These are phyloP conservation scores for Cystobasidium ongulense DNA, from an alignment of 768 basidiomycete species.

Conservation along the genomic window DNA sequence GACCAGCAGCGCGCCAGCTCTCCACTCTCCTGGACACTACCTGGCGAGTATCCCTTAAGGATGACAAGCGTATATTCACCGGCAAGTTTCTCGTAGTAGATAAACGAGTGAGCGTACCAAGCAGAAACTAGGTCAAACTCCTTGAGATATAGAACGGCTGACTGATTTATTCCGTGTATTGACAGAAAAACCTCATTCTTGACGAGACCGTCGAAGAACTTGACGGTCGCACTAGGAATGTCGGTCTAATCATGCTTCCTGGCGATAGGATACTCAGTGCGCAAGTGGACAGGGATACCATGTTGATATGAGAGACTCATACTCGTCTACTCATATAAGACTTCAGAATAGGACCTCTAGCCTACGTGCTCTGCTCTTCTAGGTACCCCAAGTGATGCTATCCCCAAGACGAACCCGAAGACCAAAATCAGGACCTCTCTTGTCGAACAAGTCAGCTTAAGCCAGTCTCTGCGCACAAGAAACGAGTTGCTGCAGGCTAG, in stretches of 20 bases:
- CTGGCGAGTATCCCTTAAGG: conserved; percentile 9
- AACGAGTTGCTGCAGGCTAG: no score
- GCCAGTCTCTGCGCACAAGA: no score
- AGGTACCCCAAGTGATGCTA: no score
- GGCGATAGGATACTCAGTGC: background rate
- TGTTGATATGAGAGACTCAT: background rate
- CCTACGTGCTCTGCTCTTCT: no score
- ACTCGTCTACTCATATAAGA: background rate
- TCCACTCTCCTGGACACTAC: conserved; percentile 16
- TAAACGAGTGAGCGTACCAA: conserved; percentile 1
- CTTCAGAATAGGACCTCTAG: no score
- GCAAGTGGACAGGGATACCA: conserved; percentile 14
- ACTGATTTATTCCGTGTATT: background rate
- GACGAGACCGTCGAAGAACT: conserved; percentile 11
- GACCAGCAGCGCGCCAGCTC: background rate
- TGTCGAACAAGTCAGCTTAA: no score
- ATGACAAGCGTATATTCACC: conserved; percentile 9
- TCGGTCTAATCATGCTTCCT: conserved; percentile 26
- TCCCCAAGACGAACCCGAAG: no score
- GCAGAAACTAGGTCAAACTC: no score
- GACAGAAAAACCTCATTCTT: conserved; percentile 11
- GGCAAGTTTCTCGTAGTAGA: conserved; percentile 19
- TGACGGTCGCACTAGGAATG: background rate
- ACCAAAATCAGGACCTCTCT: no score
- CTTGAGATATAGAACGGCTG: no score